A percentile compares a stretch with the other conserved stretches of the same genome.
phyloP scores from a whole-genome alignment of 441 rosid species.

The Brassica balearica region DNA sequence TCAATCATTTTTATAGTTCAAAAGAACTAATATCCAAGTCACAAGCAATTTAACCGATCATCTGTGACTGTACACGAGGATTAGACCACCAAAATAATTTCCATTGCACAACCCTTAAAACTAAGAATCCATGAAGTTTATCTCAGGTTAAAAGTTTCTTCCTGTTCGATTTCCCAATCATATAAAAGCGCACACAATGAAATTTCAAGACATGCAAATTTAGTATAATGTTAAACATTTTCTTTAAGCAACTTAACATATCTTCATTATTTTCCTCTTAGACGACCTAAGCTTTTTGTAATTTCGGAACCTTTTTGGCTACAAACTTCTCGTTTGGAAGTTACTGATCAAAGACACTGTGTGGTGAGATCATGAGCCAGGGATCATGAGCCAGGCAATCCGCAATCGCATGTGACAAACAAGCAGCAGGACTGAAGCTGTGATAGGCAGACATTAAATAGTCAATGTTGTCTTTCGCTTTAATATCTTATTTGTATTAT shows the following conservation, averaged over 20 bases:
- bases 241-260: not conserved
- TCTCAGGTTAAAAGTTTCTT: not conserved
- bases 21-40: not conserved
- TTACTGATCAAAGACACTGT: constrained; percentile 25
- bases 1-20: not conserved
- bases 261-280: constrained; percentile 1
- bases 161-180: not conserved
- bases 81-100: not conserved
- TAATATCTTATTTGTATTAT: constrained; percentile 21
- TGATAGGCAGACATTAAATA: constrained; percentile 33
- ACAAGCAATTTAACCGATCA: not conserved
- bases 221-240: not conserved
- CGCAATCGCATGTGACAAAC: constrained; percentile 47
- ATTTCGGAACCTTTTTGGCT: not conserved
- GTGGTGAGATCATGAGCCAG: constrained; percentile 29
- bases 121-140: not conserved
- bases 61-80: not conserved
- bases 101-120: constrained; percentile 9
- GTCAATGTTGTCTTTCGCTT: constrained; percentile 15
- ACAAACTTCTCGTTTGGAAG: constrained; percentile 22
- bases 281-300: not conserved
- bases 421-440: constrained; percentile 40
- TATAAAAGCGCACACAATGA: not conserved
- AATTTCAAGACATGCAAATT: not conserved
- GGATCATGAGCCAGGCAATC: constrained; percentile 33